phyloP scores from a whole-genome alignment of 306 rosid species.

The Parietaria judaica region DNA sequence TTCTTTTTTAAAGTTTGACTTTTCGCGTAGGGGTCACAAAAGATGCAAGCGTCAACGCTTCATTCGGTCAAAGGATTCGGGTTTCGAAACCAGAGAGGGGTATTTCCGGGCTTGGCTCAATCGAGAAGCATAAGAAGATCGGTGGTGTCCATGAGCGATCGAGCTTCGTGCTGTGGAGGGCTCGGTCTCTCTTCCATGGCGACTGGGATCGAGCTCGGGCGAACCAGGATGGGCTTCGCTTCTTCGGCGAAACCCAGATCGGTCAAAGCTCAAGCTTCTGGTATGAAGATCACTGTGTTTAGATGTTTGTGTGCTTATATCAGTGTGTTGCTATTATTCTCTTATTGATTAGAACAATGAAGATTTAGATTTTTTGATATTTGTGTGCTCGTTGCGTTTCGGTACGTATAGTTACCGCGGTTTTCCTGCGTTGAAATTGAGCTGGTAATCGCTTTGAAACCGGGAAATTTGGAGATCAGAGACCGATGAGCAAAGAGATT shows the following conservation, averaged over 20 bases:
- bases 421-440: no score
- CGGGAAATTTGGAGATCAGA: no score
- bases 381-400: no score
- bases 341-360: neutral
- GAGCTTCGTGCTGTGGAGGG: constrained; percentile 37
- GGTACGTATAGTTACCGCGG: no score
- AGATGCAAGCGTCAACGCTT: constrained; percentile 66
- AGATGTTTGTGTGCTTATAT: neutral
- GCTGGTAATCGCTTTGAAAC: no score
- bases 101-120: constrained; percentile 29
- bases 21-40: constrained; percentile 17
- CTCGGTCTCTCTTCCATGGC: constrained; percentile 31
- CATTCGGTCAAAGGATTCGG: constrained; percentile 41
- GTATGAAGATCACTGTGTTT: constrained; percentile 29
- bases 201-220: constrained; percentile 47
- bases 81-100: constrained; percentile 32
- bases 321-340: neutral
- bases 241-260: constrained; percentile 47
- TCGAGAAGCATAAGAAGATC: constrained; percentile 19
- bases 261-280: constrained; percentile 53
- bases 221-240: constrained; percentile 29
- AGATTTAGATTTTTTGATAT: neutral
- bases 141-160: constrained; percentile 36
- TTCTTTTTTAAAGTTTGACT: neutral
- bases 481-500: no score